phyloP scores from a whole-genome alignment of 805 yeast species.

The Candida incommunis region DNA sequence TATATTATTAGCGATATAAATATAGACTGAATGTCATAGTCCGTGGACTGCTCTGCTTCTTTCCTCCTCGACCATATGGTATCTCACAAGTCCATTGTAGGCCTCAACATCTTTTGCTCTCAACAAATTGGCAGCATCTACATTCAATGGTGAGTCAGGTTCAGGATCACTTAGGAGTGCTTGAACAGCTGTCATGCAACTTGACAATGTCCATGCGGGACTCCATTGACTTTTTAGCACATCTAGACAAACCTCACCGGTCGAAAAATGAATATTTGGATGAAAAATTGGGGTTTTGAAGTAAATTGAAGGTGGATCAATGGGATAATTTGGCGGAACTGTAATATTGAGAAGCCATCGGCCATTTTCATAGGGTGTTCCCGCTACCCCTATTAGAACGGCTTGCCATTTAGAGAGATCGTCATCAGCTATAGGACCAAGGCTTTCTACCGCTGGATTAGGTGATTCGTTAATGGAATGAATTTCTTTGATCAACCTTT shows the following conservation, averaged over 20 bases:
- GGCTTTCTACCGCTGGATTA: constrained; percentile 16
- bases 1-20: not conserved
- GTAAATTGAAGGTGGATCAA: constrained; percentile 32
- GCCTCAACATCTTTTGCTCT: constrained; percentile 6
- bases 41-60: not conserved
- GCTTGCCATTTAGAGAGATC: constrained; percentile 17
- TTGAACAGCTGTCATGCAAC: constrained; percentile 23
- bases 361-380: constrained; percentile 33
- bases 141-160: constrained; percentile 24
- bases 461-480: constrained; percentile 13
- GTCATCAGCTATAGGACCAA: constrained; percentile 14
- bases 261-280: constrained; percentile 24
- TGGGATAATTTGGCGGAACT: constrained; percentile 31
- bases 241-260: constrained; percentile 26
- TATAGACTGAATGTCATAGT: not conserved
- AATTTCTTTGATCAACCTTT: constrained; percentile 18
- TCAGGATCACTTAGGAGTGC: constrained; percentile 24
- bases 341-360: constrained; percentile 31
- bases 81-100: not conserved
- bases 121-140: constrained; percentile 25
- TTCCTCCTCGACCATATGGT: not conserved
- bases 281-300: constrained; percentile 25
- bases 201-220: constrained; percentile 26
- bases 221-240: constrained; percentile 24
- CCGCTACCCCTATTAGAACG: constrained; percentile 23